Percentiles rank a stretch among this genome's conserved stretches.
Conservation (phyloP, 106 monocot genomes). For the Alisma plantagoaquatica region DNA sequence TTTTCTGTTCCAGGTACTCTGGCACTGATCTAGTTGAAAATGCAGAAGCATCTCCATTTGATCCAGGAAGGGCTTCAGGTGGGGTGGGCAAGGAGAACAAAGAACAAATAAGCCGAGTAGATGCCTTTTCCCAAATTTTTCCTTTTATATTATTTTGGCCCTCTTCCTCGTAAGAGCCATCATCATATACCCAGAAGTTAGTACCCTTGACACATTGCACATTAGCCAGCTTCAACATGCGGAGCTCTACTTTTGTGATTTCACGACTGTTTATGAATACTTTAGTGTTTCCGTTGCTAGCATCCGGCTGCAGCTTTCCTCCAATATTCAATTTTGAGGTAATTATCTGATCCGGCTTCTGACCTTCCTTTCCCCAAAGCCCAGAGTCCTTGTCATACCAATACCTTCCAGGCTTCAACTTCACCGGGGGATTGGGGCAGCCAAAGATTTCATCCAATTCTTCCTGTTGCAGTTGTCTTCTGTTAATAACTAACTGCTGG, state of each 20-base stretch:
- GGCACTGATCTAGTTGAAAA: slow-evolving; percentile 15
- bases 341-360: slow-evolving; percentile 12
- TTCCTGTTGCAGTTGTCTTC: too few species aligned
- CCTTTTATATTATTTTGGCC: slow-evolving; percentile 18
- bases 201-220: slow-evolving; percentile 13
- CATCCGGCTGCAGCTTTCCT: slow-evolving; percentile 11
- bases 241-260: slow-evolving; percentile 13
- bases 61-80: slow-evolving; percentile 1
- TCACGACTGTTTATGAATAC: slow-evolving; percentile 18
- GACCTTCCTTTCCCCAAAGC: too few species aligned
- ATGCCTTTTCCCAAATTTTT: too few species aligned
- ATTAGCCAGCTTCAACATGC: slow-evolving; percentile 13
- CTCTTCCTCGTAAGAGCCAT: too few species aligned
- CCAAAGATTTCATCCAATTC: too few species aligned
- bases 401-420: slow-evolving; percentile 12
- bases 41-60: slow-evolving; percentile 5
- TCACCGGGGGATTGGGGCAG: slow-evolving; percentile 4
- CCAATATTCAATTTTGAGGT: slow-evolving; percentile 15
- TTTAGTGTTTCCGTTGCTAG: slow-evolving; percentile 16
- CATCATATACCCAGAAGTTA: slow-evolving; percentile 21
- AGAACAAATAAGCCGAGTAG: slow-evolving; percentile 14
- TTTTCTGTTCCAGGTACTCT: too few species aligned
- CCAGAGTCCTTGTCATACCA: too few species aligned
- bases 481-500: too few species aligned
- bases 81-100: slow-evolving; percentile 18